A percentile compares a stretch with the other conserved stretches of the same genome.
phyloP scores from a whole-genome alignment of 805 yeast genomes.

The Pichia insulana region DNA sequence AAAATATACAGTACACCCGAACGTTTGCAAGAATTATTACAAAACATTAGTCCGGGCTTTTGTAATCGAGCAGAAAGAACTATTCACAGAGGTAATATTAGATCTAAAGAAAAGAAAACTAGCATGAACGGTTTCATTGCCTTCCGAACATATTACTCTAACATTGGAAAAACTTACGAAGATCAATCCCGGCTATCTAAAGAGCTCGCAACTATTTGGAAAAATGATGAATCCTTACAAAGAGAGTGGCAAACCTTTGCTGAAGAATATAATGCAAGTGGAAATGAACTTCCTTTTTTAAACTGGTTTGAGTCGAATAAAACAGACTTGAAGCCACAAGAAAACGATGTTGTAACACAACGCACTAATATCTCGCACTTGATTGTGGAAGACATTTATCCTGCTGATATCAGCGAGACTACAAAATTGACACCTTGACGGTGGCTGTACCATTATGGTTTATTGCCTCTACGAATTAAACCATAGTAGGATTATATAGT shows the following conservation, averaged over 20 bases:
- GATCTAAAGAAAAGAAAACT: neutral
- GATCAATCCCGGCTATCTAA: constrained; percentile 18
- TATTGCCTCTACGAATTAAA: no score
- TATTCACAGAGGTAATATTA: no score
- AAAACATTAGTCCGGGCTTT: no score
- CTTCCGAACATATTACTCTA: constrained; percentile 24
- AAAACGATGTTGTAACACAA: constrained; percentile 3
- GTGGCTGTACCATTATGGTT: no score
- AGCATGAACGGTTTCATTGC: constrained; percentile 23
- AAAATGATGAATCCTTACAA: constrained; percentile 18
- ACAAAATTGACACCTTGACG: no score
- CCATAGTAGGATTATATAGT: no score
- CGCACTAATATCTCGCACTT: constrained; percentile 12
- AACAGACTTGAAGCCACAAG: neutral
- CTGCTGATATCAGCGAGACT: no score
- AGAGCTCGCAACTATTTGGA: constrained; percentile 25
- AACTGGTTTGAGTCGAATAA: constrained; percentile 15
- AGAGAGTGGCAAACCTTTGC: constrained; percentile 27
- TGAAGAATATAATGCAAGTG: constrained; percentile 21
- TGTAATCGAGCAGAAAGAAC: no score
- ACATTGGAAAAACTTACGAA: constrained; percentile 14
- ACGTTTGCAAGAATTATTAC: no score
- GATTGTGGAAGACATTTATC: constrained; percentile 15
- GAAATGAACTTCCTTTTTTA: constrained; percentile 8
- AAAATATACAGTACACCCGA: no score